Percentiles rank a stretch among this genome's conserved stretches.
Evolutionary conservation across 148 eudicot species (phyloP).

Genomic region (Amaranthus palmeri): DNA sequence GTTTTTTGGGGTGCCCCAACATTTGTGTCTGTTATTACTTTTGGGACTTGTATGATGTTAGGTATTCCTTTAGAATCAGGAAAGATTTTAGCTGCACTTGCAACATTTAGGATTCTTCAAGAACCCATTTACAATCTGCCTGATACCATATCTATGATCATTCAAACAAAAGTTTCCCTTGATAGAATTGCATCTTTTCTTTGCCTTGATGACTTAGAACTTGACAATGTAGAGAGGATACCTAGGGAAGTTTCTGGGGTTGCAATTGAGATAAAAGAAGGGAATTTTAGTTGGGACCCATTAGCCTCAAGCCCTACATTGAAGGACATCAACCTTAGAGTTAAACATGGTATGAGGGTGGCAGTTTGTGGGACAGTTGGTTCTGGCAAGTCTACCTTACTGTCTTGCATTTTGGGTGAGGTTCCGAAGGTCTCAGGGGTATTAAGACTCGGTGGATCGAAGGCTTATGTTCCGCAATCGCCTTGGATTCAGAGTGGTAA

Average conservation of each 20-base stretch:
- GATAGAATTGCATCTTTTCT: conserved; percentile 49
- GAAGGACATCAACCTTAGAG: conserved; percentile 38
- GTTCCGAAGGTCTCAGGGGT: conserved; percentile 41
- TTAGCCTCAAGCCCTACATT: conserved; percentile 33
- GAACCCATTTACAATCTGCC: no score
- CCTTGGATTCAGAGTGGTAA: conserved; percentile 61
- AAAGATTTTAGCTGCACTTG: no score
- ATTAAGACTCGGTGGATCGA: conserved; percentile 40
- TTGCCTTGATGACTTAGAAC: conserved; percentile 39
- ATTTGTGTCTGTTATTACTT: no score
- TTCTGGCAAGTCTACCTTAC: conserved; percentile 52
- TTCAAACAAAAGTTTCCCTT: conserved; percentile 52
- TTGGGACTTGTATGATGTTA: no score
- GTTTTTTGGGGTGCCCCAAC: no score
- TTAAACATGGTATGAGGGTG: conserved; percentile 48
- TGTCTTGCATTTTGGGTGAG: conserved; percentile 50
- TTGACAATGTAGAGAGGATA: conserved; percentile 32
- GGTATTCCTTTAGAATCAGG: no score
- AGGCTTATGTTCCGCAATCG: conserved; percentile 53
- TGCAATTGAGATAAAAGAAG: conserved; percentile 40
- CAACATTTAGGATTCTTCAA: no score
- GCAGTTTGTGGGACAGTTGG: conserved; percentile 67
- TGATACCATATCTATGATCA: not conserved
- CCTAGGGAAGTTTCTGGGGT: conserved; percentile 29
- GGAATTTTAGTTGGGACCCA: conserved; percentile 51